Conservation (phyloP, 164 flowering plant genomes). For the Vitis rotundifolia region DNA sequence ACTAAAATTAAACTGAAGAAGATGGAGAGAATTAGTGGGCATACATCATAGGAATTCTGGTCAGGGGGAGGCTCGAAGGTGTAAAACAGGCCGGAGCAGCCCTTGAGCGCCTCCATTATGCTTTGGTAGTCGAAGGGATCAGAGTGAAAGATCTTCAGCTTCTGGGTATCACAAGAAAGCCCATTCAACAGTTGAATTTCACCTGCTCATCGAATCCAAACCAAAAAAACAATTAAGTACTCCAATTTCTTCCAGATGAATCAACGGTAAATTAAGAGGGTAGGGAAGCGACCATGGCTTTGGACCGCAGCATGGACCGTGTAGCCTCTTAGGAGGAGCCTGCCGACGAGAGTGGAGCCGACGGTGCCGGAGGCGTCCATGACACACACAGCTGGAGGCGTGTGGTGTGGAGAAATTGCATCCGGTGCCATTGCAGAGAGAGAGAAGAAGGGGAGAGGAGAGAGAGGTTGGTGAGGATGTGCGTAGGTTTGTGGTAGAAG, state of each 20-base stretch:
- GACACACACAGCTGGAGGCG: slow-evolving; percentile 53
- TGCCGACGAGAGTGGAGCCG: slow-evolving; percentile 47
- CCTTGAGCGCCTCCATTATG: slow-evolving; percentile 60
- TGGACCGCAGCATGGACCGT: slow-evolving; percentile 76
- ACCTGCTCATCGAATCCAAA: slow-evolving; percentile 8
- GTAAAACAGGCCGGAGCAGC: slow-evolving; percentile 79
- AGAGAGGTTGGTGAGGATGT: not conserved
- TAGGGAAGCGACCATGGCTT: slow-evolving; percentile 33
- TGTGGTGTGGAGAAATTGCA: not conserved
- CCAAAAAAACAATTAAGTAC: not conserved
- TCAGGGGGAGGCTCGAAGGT: slow-evolving; percentile 71
- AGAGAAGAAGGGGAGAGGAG: slow-evolving; percentile 13
- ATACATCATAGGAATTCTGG: slow-evolving; percentile 60
- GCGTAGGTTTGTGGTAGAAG: not conserved
- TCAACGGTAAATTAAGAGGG: not conserved
- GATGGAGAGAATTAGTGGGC: not conserved
- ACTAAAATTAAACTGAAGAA: not conserved
- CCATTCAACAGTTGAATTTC: slow-evolving; percentile 28
- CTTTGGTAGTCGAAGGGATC: slow-evolving; percentile 82
- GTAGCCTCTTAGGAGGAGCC: slow-evolving; percentile 61
- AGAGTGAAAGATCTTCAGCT: slow-evolving; percentile 45
- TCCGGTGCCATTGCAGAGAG: slow-evolving; percentile 33
- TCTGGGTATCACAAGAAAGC: slow-evolving; percentile 23
- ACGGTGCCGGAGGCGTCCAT: slow-evolving; percentile 68
- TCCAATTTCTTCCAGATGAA: not conserved